Percentiles rank a stretch among this genome's conserved stretches.
Evolutionary conservation across 2,329 filamentous ascomycete genomes (phyloP).

Genomic region (Emericellopsis cladophorae): DNA sequence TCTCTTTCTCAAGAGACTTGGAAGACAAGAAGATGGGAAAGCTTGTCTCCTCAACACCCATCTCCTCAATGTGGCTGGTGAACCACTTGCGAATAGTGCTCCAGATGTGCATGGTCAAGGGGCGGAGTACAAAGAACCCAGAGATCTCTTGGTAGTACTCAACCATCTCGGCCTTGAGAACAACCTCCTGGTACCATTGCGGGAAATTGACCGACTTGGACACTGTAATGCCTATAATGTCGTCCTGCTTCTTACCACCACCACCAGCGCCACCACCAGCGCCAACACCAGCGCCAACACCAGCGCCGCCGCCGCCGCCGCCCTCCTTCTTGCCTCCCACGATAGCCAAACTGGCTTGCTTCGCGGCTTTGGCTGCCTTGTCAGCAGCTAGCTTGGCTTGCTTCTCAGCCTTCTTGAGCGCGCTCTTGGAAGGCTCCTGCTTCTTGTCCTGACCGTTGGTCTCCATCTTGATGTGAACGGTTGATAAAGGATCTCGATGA

Average conservation of each 20-base stretch:
- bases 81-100: constrained; percentile 55
- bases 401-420: constrained; percentile 55
- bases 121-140: constrained; percentile 90
- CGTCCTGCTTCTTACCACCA: constrained; percentile 32
- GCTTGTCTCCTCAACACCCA: constrained; percentile 91
- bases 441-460: constrained; percentile 23
- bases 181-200: constrained; percentile 95
- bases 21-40: constrained; percentile 93
- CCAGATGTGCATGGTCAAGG: constrained; percentile 55
- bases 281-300: too few species aligned
- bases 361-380: constrained; percentile 49
- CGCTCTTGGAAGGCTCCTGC: constrained; percentile 32
- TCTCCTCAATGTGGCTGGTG: constrained; percentile 64
- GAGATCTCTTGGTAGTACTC: constrained; percentile 92
- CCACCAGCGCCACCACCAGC: too few species aligned
- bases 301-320: too few species aligned
- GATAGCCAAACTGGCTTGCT: constrained; percentile 35
- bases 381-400: constrained; percentile 46
- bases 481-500: not conserved
- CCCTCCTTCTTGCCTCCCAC: constrained; percentile 35
- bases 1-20: constrained; percentile 78
- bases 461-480: constrained; percentile 13
- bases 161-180: constrained; percentile 93
- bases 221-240: constrained; percentile 79
- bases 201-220: constrained; percentile 79